phyloP scores from a whole-genome alignment of 2,329 filamentous ascomycete species.

The Aureobasidium sp. region DNA sequence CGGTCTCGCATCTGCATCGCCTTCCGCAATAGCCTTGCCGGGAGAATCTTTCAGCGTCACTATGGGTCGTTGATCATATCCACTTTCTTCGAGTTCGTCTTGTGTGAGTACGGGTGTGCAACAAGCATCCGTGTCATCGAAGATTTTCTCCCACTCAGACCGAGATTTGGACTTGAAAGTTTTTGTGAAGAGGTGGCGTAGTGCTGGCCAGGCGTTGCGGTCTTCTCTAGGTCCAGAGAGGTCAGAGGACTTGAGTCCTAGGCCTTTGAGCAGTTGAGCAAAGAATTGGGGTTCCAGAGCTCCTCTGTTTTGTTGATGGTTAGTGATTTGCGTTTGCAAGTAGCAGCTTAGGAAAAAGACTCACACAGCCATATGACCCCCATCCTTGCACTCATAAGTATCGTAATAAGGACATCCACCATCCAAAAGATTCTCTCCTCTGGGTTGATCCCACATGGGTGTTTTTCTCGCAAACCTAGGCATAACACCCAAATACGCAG shows the following conservation, averaged over 20 bases:
- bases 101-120: constrained; percentile 80
- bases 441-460: constrained; percentile 50
- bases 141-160: constrained; percentile 72
- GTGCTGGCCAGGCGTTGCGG: constrained; percentile 55
- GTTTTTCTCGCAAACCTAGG: constrained; percentile 59
- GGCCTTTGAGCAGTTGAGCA: constrained; percentile 53
- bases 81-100: constrained; percentile 55
- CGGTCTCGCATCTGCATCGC: constrained; percentile 29
- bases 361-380: constrained; percentile 66
- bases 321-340: not conserved
- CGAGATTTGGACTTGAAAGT: constrained; percentile 64
- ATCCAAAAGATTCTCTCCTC: constrained; percentile 74
- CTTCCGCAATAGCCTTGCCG: constrained; percentile 50
- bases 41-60: constrained; percentile 65
- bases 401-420: constrained; percentile 83
- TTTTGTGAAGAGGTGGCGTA: constrained; percentile 51
- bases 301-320: constrained; percentile 37
- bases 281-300: constrained; percentile 87
- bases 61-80: constrained; percentile 60
- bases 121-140: constrained; percentile 87
- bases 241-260: constrained; percentile 46
- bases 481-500: constrained; percentile 68
- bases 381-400: constrained; percentile 76
- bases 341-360: constrained; percentile 12
- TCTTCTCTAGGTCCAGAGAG: constrained; percentile 48